A percentile compares a stretch with the other conserved stretches of the same genome.
These are phyloP conservation scores for Candida pseudoviswanathii DNA, from an alignment of 1,139 yeast species.

Conservation along the genomic window DNA sequence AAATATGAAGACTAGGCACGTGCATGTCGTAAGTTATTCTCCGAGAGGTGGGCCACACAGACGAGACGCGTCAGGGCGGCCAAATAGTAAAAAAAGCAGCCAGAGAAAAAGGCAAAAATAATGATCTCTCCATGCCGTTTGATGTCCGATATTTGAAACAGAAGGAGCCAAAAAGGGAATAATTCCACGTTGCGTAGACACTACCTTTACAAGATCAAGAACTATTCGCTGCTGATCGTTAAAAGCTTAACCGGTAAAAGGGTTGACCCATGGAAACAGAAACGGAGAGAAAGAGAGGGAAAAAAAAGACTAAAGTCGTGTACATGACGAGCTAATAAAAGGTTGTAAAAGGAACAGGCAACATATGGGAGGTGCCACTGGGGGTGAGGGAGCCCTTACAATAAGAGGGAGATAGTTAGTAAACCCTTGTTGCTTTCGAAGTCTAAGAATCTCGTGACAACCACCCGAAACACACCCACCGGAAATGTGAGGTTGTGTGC, in stretches of 20 bases:
- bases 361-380: no score
- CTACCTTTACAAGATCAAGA: not conserved
- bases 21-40: not conserved
- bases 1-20: not conserved
- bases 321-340: no score
- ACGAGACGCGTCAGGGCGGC: not conserved
- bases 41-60: not conserved
- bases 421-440: not conserved
- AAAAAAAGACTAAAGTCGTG: no score
- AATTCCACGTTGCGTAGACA: not conserved
- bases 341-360: no score
- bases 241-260: no score
- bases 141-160: not conserved
- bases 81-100: not conserved
- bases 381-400: no score
- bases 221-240: no score
- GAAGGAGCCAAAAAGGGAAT: not conserved
- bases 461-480: not conserved
- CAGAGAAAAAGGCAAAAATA: not conserved
- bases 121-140: not conserved
- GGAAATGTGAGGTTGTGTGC: not conserved
- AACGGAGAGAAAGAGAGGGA: no score
- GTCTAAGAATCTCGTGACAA: not conserved
- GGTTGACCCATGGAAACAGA: no score
- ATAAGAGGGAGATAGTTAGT: no score